Evolutionary conservation across 495 filamentous ascomycete genomes (phyloP).

Genomic region (Diplogelasinospora grovesii): DNA sequence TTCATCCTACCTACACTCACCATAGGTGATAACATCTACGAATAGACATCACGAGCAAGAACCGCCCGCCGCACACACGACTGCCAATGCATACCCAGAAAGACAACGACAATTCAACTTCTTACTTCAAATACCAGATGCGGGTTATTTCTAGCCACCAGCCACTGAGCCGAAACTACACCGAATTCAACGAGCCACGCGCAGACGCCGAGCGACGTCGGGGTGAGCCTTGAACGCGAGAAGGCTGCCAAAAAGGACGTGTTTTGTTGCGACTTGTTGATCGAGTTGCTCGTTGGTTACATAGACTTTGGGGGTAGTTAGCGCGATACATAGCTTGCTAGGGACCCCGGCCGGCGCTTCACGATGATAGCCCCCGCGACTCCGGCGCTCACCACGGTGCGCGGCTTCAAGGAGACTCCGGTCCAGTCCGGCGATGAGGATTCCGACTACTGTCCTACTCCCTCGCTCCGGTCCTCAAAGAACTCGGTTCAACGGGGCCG

Average conservation of each 20-base stretch:
- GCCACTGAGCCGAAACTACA: conserved; percentile 29
- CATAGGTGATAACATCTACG: conserved; percentile 3
- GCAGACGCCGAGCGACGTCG: conserved; percentile 45
- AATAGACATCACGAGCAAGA: conserved; percentile 5
- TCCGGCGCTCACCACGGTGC: conserved; percentile 64
- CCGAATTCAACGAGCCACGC: conserved; percentile 29
- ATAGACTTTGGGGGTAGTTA: not conserved
- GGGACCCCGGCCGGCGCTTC: not conserved
- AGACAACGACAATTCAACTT: conserved; percentile 35
- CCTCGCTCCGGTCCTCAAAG: conserved; percentile 30
- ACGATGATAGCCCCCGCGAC: conserved; percentile 40
- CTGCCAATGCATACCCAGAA: conserved; percentile 46
- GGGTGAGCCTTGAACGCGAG: conserved; percentile 39
- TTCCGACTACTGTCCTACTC: conserved; percentile 53
- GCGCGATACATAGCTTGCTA: too few relatives aligned
- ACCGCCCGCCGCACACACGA: conserved; percentile 13
- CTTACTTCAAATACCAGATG: conserved; percentile 44
- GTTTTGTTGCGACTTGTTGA: not conserved
- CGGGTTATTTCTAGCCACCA: conserved; percentile 33
- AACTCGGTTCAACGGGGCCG: conserved; percentile 18
- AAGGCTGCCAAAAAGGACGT: conserved; percentile 18
- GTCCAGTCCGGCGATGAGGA: conserved; percentile 79
- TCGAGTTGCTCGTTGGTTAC: not conserved
- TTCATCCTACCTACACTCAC: not conserved
- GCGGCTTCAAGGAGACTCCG: conserved; percentile 69